Percentiles rank a stretch among this genome's conserved stretches.
Conservation (phyloP, 129 eudicot genomes). For the Smallanthus sonchifolius region DNA sequence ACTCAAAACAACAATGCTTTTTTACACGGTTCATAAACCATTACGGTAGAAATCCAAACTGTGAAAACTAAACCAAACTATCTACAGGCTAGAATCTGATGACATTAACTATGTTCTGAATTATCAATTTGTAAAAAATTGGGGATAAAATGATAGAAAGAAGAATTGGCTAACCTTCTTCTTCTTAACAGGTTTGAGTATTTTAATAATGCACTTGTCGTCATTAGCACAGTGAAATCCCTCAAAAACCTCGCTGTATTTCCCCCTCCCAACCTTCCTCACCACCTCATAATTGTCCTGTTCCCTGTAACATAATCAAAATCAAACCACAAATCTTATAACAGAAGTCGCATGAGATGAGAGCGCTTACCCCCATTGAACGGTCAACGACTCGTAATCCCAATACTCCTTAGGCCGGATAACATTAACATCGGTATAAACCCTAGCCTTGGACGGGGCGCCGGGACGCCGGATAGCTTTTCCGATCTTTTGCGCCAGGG, state of each 20-base stretch:
- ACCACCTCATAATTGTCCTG: conserved; percentile 97
- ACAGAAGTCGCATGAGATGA: not conserved
- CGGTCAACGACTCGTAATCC: conserved; percentile 93
- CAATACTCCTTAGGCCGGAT: conserved; percentile 90
- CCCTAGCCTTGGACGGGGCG: conserved; percentile 92
- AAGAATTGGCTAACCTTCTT: conserved; percentile 55
- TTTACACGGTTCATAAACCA: not conserved
- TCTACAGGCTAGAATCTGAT: not conserved
- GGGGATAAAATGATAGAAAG: not conserved
- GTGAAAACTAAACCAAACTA: not conserved
- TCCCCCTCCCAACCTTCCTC: conserved; percentile 97
- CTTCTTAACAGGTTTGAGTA: conserved; percentile 97
- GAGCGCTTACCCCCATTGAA: conserved; percentile 82
- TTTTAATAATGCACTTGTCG: conserved; percentile 86
- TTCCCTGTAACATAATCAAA: conserved; percentile 41
- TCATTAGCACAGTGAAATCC: conserved; percentile 74
- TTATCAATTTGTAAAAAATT: not conserved
- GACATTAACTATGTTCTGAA: not conserved
- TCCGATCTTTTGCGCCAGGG: conserved; percentile 97
- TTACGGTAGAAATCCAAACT: not conserved
- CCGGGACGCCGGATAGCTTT: conserved; percentile 97
- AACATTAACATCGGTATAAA: conserved; percentile 80
- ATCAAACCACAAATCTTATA: not conserved
- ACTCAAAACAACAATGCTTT: not conserved
- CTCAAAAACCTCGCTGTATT: conserved; percentile 93